Conservation (phyloP, 2,329 filamentous ascomycete species). For the Pseudogymnoascus sp. region DNA sequence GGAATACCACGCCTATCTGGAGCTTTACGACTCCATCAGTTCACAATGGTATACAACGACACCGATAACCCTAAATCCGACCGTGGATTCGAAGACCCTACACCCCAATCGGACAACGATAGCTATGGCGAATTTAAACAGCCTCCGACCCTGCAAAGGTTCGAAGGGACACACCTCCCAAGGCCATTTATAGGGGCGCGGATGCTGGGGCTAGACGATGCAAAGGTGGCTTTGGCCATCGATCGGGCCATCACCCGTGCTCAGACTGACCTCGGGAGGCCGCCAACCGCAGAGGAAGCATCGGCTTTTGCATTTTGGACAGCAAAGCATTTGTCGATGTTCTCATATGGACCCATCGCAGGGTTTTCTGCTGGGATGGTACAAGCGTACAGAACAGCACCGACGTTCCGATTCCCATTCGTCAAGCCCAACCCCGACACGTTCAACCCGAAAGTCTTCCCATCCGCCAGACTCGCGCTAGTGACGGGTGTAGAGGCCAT, state of each 20-base stretch:
- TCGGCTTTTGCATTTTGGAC: slow-evolving; percentile 23
- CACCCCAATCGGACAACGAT: slow-evolving; percentile 1
- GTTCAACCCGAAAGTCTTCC: slow-evolving; percentile 21
- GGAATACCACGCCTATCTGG: background rate
- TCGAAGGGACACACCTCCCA: slow-evolving; percentile 21
- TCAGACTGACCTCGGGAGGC: slow-evolving; percentile 17
- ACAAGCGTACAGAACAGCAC: slow-evolving; percentile 19
- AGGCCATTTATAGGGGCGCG: slow-evolving; percentile 22
- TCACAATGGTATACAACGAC: slow-evolving; percentile 6
- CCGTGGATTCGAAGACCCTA: slow-evolving; percentile 5
- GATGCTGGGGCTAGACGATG: slow-evolving; percentile 20
- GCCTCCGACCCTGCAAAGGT: background rate
- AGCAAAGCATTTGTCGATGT: slow-evolving; percentile 22
- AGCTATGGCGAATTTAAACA: background rate
- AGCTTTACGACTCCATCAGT: background rate
- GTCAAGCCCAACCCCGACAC: slow-evolving; percentile 23
- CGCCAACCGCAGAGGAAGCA: slow-evolving; percentile 23
- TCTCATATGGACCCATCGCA: slow-evolving; percentile 22
- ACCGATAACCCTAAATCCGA: slow-evolving; percentile 6
- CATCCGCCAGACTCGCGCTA: slow-evolving; percentile 9
- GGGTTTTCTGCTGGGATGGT: slow-evolving; percentile 23
- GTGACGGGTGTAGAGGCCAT: slow-evolving; percentile 18
- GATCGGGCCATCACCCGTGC: slow-evolving; percentile 8
- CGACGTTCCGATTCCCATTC: slow-evolving; percentile 26
- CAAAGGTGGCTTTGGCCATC: slow-evolving; percentile 11